Evolutionary conservation across 805 yeast genomes (phyloP), one percentile per base, ranked within the genome.

Genomic region (Myxozyma vanderwaltii): DNA sequence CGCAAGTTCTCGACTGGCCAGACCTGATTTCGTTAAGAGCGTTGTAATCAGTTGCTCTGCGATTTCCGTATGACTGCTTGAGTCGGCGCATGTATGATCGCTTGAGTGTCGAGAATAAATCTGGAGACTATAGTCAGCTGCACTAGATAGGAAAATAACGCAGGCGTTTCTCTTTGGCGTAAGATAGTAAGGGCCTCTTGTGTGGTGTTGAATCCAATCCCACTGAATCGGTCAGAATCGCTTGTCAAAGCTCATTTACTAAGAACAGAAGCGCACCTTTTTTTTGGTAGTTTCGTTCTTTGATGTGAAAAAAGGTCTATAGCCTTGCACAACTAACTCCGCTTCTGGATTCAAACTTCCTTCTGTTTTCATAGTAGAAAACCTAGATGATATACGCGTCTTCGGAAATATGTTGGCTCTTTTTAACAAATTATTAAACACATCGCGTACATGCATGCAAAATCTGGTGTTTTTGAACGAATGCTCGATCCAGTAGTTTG

Each of bases 101-200:
- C 94, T 86, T 0, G 95, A 85, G 71, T 92, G 92, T 68, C 94
- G 94, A 3, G 96, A 88, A 65, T 97, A 89, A 0, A 91, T 96
- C 1, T 92, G 79, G 12, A 94, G 72, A 0, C 86, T 80, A 0
- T 96, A 96, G 66, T 86, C 86, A 19, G 75, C 79, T 17, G 89
- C 72, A 0, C 92, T 97, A 0, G 95, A 79, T 13, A 94, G 79
- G 60, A 94, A 83, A 1, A 89, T 84, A 55, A 94, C 90, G 69
- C 97, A 94, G 0, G 99, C 99, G 69, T 94, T 94, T 57, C 94
- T 95, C 70, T 94, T 94, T 36, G 86, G 77, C 0, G 97, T 84
- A 1, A 90, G 81, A 19, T 81, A 82, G 71, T 86, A 94, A 0
- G 97, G 97, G 0, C 96, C 97, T 3, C 43, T 33, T 0, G 94